A percentile compares a stretch with the other conserved stretches of the same genome.
Conservation (phyloP, 148 eudicot genomes). For the Polygonum maritimum region DNA sequence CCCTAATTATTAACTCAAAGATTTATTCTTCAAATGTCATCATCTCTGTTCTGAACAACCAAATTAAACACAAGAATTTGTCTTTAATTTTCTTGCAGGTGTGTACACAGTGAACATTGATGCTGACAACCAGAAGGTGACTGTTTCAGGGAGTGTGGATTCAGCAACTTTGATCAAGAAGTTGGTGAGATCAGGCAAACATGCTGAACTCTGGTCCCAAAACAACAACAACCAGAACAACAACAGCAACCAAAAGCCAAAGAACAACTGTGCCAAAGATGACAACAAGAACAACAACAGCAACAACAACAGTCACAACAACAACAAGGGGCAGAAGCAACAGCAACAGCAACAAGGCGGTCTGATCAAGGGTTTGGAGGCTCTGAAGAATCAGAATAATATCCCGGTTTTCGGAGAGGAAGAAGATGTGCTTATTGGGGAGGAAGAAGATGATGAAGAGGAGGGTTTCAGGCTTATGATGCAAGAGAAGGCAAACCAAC, state of each 20-base stretch:
- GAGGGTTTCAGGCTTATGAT: slow-evolving; percentile 17
- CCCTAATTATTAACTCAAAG: no score
- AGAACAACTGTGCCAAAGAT: slow-evolving; percentile 20
- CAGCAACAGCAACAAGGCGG: slow-evolving; percentile 16
- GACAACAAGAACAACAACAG: slow-evolving; percentile 36
- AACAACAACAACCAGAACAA: slow-evolving; percentile 21
- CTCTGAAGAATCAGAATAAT: slow-evolving; percentile 37
- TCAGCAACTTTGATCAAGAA: slow-evolving; percentile 54
- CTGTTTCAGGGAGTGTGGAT: slow-evolving; percentile 59
- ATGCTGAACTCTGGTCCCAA: slow-evolving; percentile 64
- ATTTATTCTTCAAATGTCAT: background rate
- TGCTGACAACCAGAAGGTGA: slow-evolving; percentile 57
- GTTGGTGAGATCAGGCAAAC: slow-evolving; percentile 44
- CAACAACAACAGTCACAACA: slow-evolving; percentile 34
- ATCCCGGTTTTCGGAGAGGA: slow-evolving; percentile 28
- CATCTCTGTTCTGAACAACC: background rate
- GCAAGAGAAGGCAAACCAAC: slow-evolving; percentile 25
- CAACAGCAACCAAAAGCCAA: slow-evolving; percentile 37
- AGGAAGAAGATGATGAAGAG: slow-evolving; percentile 20
- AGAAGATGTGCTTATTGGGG: slow-evolving; percentile 14
- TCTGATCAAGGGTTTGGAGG: slow-evolving; percentile 31
- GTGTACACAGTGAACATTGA: slow-evolving; percentile 59
- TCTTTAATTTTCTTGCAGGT: slow-evolving; percentile 24
- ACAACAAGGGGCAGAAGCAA: slow-evolving; percentile 28
- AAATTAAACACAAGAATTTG: background rate